A percentile compares a stretch with the other conserved stretches of the same genome.
Conservation (phyloP, 257 asterid species). For the Knoxia roxburghii region DNA sequence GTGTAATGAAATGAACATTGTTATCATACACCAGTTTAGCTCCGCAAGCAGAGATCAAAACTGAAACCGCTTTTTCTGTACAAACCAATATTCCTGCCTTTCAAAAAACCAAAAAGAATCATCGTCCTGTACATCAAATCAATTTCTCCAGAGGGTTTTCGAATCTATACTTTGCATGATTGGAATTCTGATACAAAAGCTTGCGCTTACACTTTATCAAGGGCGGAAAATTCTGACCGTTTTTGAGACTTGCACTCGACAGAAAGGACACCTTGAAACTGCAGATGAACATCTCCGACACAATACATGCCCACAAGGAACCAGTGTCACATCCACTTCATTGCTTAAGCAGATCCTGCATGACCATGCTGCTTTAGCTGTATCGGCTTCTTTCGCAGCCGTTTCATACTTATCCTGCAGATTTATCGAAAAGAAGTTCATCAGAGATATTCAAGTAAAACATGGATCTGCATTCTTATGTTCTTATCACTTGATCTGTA, state of each 20-base stretch:
- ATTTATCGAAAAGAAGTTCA: not conserved
- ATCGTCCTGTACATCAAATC: not conserved
- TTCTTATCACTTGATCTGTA: not conserved
- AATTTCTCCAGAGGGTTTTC: not conserved
- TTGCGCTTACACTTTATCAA: constrained; percentile 21
- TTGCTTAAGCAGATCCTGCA: constrained; percentile 81
- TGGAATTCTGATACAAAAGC: not conserved
- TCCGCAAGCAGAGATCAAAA: not conserved
- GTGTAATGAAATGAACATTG: too few species aligned
- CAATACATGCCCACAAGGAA: constrained; percentile 92
- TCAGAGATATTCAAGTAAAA: not conserved
- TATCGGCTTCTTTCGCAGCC: constrained; percentile 92
- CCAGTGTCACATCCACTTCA: constrained; percentile 72
- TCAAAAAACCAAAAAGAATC: too few species aligned
- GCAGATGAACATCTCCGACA: constrained; percentile 89
- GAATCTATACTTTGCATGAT: not conserved
- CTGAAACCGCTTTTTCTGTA: not conserved
- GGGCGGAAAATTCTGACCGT: constrained; percentile 78
- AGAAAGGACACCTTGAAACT: constrained; percentile 93
- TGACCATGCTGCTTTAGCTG: constrained; percentile 89
- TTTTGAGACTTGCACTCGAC: constrained; percentile 75
- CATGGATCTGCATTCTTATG: not conserved
- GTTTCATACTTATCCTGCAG: constrained; percentile 74
- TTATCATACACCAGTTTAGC: too few species aligned
- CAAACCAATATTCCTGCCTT: not conserved